A percentile compares a stretch with the other conserved stretches of the same genome.
Evolutionary conservation across 108 stramenopile species (phyloP).

Genomic region (Fistulifera pelliculosa): DNA sequence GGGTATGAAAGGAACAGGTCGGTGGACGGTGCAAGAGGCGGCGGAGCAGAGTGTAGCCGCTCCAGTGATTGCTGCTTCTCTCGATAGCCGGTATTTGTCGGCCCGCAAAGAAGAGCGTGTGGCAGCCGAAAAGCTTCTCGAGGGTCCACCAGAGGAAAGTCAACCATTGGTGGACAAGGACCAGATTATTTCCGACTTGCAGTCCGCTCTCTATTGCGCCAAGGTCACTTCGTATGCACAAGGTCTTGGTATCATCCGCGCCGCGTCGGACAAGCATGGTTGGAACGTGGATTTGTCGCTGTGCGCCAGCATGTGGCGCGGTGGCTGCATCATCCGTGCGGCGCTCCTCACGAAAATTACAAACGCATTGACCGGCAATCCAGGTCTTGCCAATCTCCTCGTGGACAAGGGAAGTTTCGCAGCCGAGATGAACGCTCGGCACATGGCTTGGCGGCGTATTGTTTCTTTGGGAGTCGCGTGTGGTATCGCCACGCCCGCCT

Average conservation of each 20-base stretch:
- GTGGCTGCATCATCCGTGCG: constrained; percentile 98
- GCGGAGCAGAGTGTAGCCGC: constrained; percentile 94
- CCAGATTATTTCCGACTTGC: constrained; percentile 87
- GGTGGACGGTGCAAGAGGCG: constrained; percentile 98
- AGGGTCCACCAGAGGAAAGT: constrained; percentile 63
- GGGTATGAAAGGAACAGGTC: constrained; percentile 98
- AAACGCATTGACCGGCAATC: constrained; percentile 66
- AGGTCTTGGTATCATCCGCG: constrained; percentile 88
- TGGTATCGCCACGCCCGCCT: constrained; percentile 86
- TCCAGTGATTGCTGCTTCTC: constrained; percentile 92
- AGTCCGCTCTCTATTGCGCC: constrained; percentile 87
- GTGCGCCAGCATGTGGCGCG: constrained; percentile 97
- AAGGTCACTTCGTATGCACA: constrained; percentile 98
- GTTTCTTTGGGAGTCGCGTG: constrained; percentile 83
- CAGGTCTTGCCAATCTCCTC: constrained; percentile 81
- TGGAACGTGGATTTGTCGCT: constrained; percentile 90
- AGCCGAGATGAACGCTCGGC: constrained; percentile 65
- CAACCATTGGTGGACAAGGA: constrained; percentile 76
- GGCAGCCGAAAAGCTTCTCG: constrained; percentile 66
- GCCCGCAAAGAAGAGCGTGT: constrained; percentile 90
- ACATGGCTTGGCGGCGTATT: constrained; percentile 88
- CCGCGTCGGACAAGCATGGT: constrained; percentile 74
- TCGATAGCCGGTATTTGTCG: constrained; percentile 89
- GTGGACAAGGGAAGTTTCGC: constrained; percentile 86
- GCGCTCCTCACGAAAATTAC: constrained; percentile 87